phyloP scores from a whole-genome alignment of 2,329 filamentous ascomycete genomes.

The Cladophialophora yegresii region DNA sequence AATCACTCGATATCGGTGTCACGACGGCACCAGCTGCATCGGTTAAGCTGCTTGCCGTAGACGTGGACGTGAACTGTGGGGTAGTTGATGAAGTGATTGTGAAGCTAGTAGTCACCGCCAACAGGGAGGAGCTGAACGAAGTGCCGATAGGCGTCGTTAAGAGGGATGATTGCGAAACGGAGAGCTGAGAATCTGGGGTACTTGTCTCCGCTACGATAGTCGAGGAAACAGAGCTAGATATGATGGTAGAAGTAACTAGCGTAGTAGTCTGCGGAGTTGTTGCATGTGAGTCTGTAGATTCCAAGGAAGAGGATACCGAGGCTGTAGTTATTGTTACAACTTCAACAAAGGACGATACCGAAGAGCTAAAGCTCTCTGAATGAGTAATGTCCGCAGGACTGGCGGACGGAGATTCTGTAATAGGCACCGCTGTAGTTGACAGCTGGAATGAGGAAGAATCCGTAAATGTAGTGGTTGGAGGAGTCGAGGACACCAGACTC shows the following conservation, averaged over 20 bases:
- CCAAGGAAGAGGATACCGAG: neutral
- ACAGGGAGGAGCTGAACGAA: neutral
- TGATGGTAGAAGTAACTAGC: neutral
- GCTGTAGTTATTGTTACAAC: neutral
- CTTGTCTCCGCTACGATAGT: neutral
- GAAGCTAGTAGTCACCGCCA: neutral
- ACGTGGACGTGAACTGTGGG: neutral
- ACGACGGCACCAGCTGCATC: neutral
- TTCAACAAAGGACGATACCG: neutral
- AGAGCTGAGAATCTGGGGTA: neutral
- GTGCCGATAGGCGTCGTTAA: neutral
- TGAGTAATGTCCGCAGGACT: neutral
- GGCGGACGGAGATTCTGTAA: neutral
- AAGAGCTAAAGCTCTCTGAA: neutral
- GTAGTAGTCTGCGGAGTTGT: neutral
- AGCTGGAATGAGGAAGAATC: neutral
- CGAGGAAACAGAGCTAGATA: neutral
- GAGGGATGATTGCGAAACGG: neutral
- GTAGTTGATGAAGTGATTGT: neutral
- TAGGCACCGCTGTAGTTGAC: neutral
- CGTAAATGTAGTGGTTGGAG: neutral
- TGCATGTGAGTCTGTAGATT: neutral
- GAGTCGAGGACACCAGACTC: neutral
- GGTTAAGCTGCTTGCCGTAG: neutral
- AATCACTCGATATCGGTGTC: neutral